Percentiles rank a stretch among this genome's conserved stretches.
Evolutionary conservation across 331 rosid species (phyloP).

Genomic region (Quercus lobata): DNA sequence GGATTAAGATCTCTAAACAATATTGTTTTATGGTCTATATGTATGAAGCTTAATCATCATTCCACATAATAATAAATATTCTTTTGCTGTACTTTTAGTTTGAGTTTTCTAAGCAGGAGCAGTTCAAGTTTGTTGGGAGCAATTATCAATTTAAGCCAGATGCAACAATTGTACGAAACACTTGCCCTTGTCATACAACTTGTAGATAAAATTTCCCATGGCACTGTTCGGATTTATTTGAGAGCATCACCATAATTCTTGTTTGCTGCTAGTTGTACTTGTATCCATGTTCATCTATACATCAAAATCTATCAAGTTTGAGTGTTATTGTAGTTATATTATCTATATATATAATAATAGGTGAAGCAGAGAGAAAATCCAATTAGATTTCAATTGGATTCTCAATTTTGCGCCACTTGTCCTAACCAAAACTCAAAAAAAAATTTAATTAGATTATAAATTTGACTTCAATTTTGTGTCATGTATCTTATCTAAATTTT

Average conservation of each 20-base stretch:
- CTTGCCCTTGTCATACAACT: neutral
- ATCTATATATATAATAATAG: too few relatives aligned
- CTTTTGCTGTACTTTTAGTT: constrained; percentile 42
- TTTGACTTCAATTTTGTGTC: too few relatives aligned
- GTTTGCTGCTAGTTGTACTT: neutral
- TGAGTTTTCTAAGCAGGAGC: constrained; percentile 98
- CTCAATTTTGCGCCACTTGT: too few relatives aligned
- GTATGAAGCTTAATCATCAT: neutral
- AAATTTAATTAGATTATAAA: too few relatives aligned
- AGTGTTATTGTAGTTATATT: neutral
- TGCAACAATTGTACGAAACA: constrained; percentile 70
- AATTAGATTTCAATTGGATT: too few relatives aligned
- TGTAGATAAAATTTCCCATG: neutral
- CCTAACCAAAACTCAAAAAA: too few relatives aligned
- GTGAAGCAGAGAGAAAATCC: too few relatives aligned
- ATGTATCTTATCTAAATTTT: too few relatives aligned
- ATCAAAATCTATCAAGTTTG: neutral
- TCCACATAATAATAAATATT: neutral
- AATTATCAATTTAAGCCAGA: constrained; percentile 3
- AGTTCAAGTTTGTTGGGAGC: constrained; percentile 97
- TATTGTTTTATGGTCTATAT: neutral
- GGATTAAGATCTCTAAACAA: neutral
- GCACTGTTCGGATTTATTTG: neutral
- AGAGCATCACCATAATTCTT: neutral
- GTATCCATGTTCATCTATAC: neutral